Evolutionary conservation across 1,284 basidiomycete species (phyloP), one percentile per base, ranked within the genome.

Genomic region (Cryptococcus sp.): DNA sequence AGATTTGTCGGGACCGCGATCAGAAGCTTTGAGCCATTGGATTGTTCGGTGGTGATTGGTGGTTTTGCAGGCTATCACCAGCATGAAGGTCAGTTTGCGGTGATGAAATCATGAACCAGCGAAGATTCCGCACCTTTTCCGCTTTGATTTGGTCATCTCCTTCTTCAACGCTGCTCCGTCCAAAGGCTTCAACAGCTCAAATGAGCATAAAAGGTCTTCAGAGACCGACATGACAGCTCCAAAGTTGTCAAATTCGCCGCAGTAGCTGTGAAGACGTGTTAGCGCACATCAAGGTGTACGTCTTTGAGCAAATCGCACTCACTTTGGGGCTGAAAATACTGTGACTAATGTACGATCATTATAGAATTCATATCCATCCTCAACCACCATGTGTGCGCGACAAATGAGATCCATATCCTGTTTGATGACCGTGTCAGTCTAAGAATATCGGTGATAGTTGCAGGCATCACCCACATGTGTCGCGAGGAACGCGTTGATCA

Each of bases 291-390:
- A 23, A 17, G 41, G 23, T 11, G 5, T 26, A 23, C 37, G 4
- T 7, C 22, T 25, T 19, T 3, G 13, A 38, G 50, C 37, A 58
- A 41, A 57, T 46, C 23, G 82, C 29, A 34, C 88, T 81, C 70
- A 94, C 94, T 80, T 95, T 79, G 93, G 93, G 54, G 96, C 96
- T 67, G 92, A 95, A 79, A 99, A 99, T 50, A 99, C 93, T 0
- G 96, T 99, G 47, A 99, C 96, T 65, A 99, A 80, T 53, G 95
- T 98, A 62, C 96, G 84, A 71, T 99, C 96, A 73, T 99, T 98
- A 92, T 96, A 99, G 75, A 99, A 99, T 81, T 99, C 96, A 75
- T 99, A 99, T 2, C 95, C 96, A 73, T 94, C 92, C 76, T 99
- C 96, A 54, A 99, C 96, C 40, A 99, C 96, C 96, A 99, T 99